These are phyloP conservation scores for Verticillium nubilum DNA, from an alignment of 2,329 filamentous ascomycete species.

Conservation along the genomic window DNA sequence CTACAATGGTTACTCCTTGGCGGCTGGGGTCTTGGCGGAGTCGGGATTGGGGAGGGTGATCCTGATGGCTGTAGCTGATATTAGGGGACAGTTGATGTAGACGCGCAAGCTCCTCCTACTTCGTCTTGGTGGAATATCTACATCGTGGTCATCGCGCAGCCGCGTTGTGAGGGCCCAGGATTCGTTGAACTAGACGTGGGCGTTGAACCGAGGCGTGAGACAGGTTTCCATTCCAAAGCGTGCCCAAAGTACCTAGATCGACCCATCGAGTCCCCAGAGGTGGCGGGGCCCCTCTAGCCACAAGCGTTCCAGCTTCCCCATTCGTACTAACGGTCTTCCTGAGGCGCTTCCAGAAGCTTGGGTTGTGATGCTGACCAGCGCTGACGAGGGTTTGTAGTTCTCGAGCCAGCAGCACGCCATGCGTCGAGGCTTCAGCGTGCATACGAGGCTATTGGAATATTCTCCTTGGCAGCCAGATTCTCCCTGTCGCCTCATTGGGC, in stretches of 20 bases:
- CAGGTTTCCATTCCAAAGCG: background rate
- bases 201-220: too few relatives aligned
- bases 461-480: background rate
- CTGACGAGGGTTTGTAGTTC: background rate
- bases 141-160: too few relatives aligned
- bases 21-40: background rate
- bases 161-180: too few relatives aligned
- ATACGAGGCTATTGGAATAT: background rate
- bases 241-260: too few relatives aligned
- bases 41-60: background rate
- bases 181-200: too few relatives aligned
- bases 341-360: background rate
- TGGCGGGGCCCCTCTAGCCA: background rate
- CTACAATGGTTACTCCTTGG: background rate
- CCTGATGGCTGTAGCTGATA: background rate
- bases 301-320: background rate
- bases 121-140: too few relatives aligned
- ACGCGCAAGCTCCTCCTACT: too few relatives aligned
- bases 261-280: background rate
- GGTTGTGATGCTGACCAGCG: background rate
- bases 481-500: background rate
- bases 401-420: slow-evolving; percentile 5
- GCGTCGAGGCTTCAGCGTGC: slow-evolving; percentile 4
- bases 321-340: background rate
- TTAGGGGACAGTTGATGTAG: too few relatives aligned